A percentile compares a stretch with the other conserved stretches of the same genome.
These are phyloP conservation scores for Penicillium sp. DNA, from an alignment of 2,329 filamentous ascomycete genomes.

Conservation along the genomic window DNA sequence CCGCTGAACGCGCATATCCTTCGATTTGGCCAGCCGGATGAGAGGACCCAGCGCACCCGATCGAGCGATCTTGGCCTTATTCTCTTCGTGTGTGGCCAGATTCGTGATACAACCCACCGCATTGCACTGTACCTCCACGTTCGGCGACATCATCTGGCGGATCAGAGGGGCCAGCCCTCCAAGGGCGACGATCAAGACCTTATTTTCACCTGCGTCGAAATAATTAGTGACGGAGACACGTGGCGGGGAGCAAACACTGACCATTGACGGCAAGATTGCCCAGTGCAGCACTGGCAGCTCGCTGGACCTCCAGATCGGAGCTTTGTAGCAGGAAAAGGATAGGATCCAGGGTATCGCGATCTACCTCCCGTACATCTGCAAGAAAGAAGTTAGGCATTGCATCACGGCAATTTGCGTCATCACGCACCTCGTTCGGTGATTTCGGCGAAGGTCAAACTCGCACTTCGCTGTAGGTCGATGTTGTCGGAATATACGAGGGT, in stretches of 20 bases:
- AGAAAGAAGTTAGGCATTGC: constrained; percentile 16
- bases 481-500: constrained; percentile 98
- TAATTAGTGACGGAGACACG: constrained; percentile 16
- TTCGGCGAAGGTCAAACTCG: constrained; percentile 96
- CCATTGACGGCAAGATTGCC: constrained; percentile 97
- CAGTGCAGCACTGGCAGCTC: constrained; percentile 91
- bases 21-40: constrained; percentile 90
- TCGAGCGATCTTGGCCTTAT: constrained; percentile 96
- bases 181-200: constrained; percentile 90
- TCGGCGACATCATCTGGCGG: constrained; percentile 95
- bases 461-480: constrained; percentile 94
- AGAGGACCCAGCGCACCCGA: constrained; percentile 90
- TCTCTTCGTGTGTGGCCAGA: constrained; percentile 95
- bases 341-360: constrained; percentile 89
- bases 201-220: constrained; percentile 78
- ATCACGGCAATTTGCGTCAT: constrained; percentile 2
- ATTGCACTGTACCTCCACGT: constrained; percentile 99
- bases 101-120: constrained; percentile 99
- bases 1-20: constrained; percentile 96
- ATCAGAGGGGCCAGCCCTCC: constrained; percentile 89
- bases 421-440: constrained; percentile 89
- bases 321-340: constrained; percentile 95
- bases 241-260: constrained; percentile 40
- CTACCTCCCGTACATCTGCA: constrained; percentile 92
- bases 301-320: constrained; percentile 93